Evolutionary conservation across 2,329 filamentous ascomycete species (phyloP), one percentile per base, ranked within the genome.

Genomic region (Phyllosticta paracitricarpa): DNA sequence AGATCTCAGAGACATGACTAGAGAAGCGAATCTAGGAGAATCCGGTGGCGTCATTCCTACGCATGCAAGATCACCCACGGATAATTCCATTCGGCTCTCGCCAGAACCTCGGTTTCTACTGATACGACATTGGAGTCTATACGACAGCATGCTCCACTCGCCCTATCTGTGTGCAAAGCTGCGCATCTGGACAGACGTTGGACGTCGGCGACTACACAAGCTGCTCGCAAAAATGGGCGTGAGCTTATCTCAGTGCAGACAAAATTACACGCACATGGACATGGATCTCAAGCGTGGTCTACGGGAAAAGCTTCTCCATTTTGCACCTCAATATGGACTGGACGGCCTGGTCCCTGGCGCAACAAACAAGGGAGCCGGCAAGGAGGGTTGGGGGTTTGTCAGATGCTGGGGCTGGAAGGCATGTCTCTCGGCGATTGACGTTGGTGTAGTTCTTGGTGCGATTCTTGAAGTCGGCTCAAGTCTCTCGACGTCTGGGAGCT

Each of bases 221-320:
- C 82, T 99, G 0, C 82, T 99, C 2, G 94, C 94, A 53, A 99
- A 97, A 75, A 99, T 99, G 93, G 94, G 94, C 33, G 89, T 99
- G 61, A 96, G 90, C 69, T 79, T 97, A 48, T 88, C 88, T 4
- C 93, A 99, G 76, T 96, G 92, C 76, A 92, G 91, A 68, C 94
- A 97, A 74, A 93, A 86, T 71, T 99, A 97, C 72, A 91, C 91
- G 0, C 94, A 99, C 73, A 97, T 99, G 92, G 93, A 97, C 75
- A 95, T 97, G 86, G 87, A 96, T 74, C 79, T 99, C 35, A 99
- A 97, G 76, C 87, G 90, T 4, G 89, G 90, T 30, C 77, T 97
- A 30, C 86, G 93, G 52, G 84, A 89, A 56, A 90, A 95, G 63
- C 81, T 99, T 1, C 81, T 97, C 22, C 93, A 93, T 68, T 97